Conservation (phyloP, 331 rosid species). For the Malus hybrid region DNA sequence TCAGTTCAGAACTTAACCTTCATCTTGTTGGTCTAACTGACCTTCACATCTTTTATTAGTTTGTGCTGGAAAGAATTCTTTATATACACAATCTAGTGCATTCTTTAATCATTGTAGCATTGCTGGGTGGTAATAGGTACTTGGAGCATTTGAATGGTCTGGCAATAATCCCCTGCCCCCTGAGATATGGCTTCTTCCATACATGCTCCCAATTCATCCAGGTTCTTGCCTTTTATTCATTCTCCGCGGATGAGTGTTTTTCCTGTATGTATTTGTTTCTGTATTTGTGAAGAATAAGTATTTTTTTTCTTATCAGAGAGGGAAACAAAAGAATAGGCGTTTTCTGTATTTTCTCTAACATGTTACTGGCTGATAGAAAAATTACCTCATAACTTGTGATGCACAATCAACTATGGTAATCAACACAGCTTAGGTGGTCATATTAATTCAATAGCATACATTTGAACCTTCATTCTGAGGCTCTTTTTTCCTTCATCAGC, state of each 20-base stretch:
- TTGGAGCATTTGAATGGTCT: constrained; percentile 89
- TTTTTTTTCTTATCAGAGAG: neutral
- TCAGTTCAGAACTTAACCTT: constrained; percentile 54
- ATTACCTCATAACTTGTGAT: neutral
- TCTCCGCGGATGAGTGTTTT: neutral
- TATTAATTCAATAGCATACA: neutral
- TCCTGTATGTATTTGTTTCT: neutral
- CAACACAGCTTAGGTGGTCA: neutral
- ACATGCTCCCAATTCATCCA: constrained; percentile 75
- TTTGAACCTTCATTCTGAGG: neutral
- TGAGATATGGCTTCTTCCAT: constrained; percentile 89
- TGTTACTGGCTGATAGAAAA: neutral
- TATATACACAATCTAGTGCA: neutral
- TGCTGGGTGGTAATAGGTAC: constrained; percentile 39
- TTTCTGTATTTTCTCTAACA: neutral
- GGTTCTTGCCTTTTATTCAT: constrained; percentile 35
- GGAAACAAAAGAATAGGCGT: no score
- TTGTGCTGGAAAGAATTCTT: neutral
- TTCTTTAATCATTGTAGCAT: neutral
- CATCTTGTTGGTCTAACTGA: neutral
- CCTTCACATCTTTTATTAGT: neutral
- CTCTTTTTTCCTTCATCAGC: neutral
- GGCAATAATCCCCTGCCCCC: constrained; percentile 96
- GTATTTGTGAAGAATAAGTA: neutral
- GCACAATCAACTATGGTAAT: neutral